These are phyloP conservation scores for Tetrapisispora arboricola DNA, from an alignment of 805 yeast species.

Conservation along the genomic window DNA sequence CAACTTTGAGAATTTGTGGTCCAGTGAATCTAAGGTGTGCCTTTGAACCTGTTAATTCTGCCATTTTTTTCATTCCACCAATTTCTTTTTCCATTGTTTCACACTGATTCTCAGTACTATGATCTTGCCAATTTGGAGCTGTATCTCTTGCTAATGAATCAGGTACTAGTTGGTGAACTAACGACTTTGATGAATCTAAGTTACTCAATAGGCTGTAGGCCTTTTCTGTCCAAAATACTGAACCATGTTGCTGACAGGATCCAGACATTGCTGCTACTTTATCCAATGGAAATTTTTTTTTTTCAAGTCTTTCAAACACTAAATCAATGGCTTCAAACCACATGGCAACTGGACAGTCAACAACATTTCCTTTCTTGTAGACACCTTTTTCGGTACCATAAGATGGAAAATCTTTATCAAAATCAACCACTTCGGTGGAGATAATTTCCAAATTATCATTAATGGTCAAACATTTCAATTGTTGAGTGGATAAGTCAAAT, in stretches of 20 bases:
- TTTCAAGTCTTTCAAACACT: slow-evolving; percentile 41
- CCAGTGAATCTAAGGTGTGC: slow-evolving; percentile 90
- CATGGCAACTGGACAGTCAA: slow-evolving; percentile 76
- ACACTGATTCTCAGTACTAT: slow-evolving; percentile 67
- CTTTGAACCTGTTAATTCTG: slow-evolving; percentile 67
- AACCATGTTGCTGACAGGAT: slow-evolving; percentile 89
- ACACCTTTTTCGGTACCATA: slow-evolving; percentile 74
- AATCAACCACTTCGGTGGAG: slow-evolving; percentile 54
- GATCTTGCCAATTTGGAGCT: slow-evolving; percentile 95
- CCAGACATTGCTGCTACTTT: slow-evolving; percentile 64
- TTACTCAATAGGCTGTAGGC: slow-evolving; percentile 35
- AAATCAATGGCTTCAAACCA: slow-evolving; percentile 79
- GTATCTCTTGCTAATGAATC: slow-evolving; percentile 49
- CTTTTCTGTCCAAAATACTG: slow-evolving; percentile 61
- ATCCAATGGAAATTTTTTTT: slow-evolving; percentile 46
- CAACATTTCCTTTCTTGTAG: slow-evolving; percentile 40
- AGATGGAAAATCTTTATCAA: slow-evolving; percentile 51
- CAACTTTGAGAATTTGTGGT: slow-evolving; percentile 73
- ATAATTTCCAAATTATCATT: slow-evolving; percentile 43
- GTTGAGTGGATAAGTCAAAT: slow-evolving; percentile 84
- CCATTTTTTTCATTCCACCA: slow-evolving; percentile 51
- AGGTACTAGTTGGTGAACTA: slow-evolving; percentile 40
- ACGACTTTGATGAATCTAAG: slow-evolving; percentile 23
- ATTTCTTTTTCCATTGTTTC: slow-evolving; percentile 46
- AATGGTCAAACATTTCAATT: slow-evolving; percentile 64